These are phyloP conservation scores for Austroboletus olivaceoglutinosus DNA, from an alignment of 1,284 basidiomycete genomes.

Conservation along the genomic window DNA sequence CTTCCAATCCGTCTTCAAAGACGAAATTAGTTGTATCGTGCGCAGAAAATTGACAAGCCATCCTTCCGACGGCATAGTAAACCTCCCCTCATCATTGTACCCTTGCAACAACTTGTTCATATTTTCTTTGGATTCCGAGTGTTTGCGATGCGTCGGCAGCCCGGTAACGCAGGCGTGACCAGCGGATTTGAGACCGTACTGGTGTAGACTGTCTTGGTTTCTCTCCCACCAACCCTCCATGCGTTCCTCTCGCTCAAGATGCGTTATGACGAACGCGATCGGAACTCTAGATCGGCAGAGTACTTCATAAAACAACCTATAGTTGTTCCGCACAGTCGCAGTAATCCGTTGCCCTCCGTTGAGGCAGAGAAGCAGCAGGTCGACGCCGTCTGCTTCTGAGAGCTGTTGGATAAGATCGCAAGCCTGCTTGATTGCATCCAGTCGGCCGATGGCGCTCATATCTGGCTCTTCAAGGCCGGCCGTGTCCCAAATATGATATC, in stretches of 20 bases:
- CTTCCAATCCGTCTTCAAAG: conserved; percentile 23
- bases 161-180: conserved; percentile 34
- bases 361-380: conserved; percentile 40
- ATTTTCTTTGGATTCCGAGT: conserved; percentile 22
- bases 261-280: conserved; percentile 38
- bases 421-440: conserved; percentile 37
- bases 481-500: conserved; percentile 38
- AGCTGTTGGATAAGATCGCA: conserved; percentile 35
- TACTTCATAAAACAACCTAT: conserved; percentile 36
- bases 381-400: conserved; percentile 30
- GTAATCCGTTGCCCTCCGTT: conserved; percentile 36
- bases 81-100: conserved; percentile 14
- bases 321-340: conserved; percentile 36
- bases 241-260: conserved; percentile 35
- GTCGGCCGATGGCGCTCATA: conserved; percentile 23
- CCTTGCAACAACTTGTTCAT: conserved; percentile 17
- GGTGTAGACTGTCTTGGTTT: conserved; percentile 23
- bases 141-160: conserved; percentile 27
- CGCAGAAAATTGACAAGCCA: conserved; percentile 29
- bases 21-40: conserved; percentile 25
- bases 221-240: conserved; percentile 35
- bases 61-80: conserved; percentile 28
- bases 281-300: conserved; percentile 37
- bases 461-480: conserved; percentile 39
- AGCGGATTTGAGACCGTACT: conserved; percentile 23